Base-by-base conservation (phyloP, 345 rosid species). In the Geranium rotundifolium region DNA sequence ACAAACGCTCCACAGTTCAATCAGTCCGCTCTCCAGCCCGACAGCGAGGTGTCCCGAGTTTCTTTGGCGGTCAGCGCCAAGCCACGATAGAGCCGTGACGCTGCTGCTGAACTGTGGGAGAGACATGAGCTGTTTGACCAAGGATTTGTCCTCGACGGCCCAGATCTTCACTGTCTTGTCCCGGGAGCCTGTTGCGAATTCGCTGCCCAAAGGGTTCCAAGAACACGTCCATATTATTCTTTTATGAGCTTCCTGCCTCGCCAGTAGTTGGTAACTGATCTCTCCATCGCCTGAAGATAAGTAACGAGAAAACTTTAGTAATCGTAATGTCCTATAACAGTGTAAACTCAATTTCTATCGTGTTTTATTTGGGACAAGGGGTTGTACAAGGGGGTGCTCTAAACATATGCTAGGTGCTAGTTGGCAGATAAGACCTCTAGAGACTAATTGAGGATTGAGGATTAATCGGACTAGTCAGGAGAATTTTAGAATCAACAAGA, bases 201-300 rank as follows among this genome's bases (percentile, higher is more conserved):
- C 90, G 60, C 82, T 89, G 63, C 90, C 85, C 61, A 76, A 88
- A 39, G 97, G 99, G 72, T 88, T 90, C 99, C 99, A 93, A 49
- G 95, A 78, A 77, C 96, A 93, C 29, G 99, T 77, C 99, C 99
- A 90, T 73, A 93, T 93, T 71, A 93, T 90, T 77, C 99, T 82
- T 78, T 93, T 85, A 82, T 90, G 99, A 19, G 89, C 97, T 76
- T 90, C 92, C 61, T 82, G 83, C 73, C 84, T 88, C 29, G 78
- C 87, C 60, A 93, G 52, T 37, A 90, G 86, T 64, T 73, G 78
- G 73, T 77, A 72, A 64, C 73, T 69, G 19, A 82, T 69, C 66
- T 77, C 86, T 29, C 75, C 77, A 0, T 61, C 63, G 19, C 73
- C 95, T 83, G 54, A 56, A 73, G 50, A 56, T 29, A 57, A 18